phyloP scores from a whole-genome alignment of 768 basidiomycete species.

The Hericium coralloides region DNA sequence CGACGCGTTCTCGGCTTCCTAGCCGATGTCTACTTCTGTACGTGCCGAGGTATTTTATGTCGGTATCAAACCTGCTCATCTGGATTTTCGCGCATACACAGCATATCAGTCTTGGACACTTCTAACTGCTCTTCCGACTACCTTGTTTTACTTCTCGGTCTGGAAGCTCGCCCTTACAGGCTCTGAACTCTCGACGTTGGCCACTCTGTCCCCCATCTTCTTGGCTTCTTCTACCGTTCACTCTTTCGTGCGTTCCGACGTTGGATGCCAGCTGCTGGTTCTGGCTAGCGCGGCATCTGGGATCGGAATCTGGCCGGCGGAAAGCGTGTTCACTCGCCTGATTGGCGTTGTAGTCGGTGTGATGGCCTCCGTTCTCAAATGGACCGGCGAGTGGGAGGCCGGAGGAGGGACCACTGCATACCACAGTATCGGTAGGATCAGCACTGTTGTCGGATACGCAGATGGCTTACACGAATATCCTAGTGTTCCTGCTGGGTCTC shows the following conservation, averaged over 20 bases:
- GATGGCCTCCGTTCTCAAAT: constrained; percentile 4
- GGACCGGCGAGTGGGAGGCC: constrained; percentile 12
- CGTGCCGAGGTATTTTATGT: constrained; percentile 13
- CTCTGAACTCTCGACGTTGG: constrained; percentile 66
- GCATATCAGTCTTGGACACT: constrained; percentile 80
- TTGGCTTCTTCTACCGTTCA: constrained; percentile 41
- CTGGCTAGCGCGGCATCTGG: constrained; percentile 4
- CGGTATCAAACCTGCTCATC: too few species aligned
- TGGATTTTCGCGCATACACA: constrained; percentile 17
- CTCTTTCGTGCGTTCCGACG: constrained; percentile 1
- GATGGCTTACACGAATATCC: neutral
- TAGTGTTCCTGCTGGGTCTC: constrained; percentile 62
- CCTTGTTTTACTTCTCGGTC: constrained; percentile 87
- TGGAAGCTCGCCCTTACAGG: constrained; percentile 86
- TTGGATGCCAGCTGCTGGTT: constrained; percentile 5
- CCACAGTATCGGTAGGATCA: constrained; percentile 4
- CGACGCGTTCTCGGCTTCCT: constrained; percentile 20
- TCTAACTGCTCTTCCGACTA: constrained; percentile 68
- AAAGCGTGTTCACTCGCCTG: constrained; percentile 13
- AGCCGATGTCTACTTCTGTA: constrained; percentile 53
- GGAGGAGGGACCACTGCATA: constrained; percentile 5
- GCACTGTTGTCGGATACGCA: neutral
- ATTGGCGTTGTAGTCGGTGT: constrained; percentile 8
- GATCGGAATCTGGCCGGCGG: constrained; percentile 10
- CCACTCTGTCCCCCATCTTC: constrained; percentile 59